phyloP scores from a whole-genome alignment of 2,329 filamentous ascomycete species.

The Sporothrix pseudoabietina region DNA sequence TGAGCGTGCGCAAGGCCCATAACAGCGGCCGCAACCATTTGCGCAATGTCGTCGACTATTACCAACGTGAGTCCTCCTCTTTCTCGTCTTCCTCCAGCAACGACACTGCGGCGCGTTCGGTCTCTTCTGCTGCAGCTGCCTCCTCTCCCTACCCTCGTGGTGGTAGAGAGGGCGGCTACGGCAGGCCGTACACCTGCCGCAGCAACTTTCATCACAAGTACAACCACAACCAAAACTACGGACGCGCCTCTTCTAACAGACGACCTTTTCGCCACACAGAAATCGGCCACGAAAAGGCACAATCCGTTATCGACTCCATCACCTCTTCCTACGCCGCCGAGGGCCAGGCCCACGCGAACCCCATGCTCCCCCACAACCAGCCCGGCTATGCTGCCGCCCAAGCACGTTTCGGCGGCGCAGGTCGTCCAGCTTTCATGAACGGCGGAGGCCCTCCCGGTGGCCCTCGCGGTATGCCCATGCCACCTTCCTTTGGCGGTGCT shows the following conservation, averaged over 20 bases:
- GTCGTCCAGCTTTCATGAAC: slow-evolving; percentile 29
- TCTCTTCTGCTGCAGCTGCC: background rate
- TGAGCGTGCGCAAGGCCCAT: slow-evolving; percentile 99
- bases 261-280: slow-evolving; percentile 53
- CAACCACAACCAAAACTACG: background rate
- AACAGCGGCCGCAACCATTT: slow-evolving; percentile 96
- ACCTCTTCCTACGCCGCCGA: slow-evolving; percentile 90
- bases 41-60: slow-evolving; percentile 97
- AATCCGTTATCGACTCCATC: slow-evolving; percentile 97
- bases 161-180: background rate
- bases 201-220: background rate
- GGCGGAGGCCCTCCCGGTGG: slow-evolving; percentile 17
- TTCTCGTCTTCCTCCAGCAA: slow-evolving; percentile 7
- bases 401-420: slow-evolving; percentile 40
- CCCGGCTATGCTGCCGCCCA: slow-evolving; percentile 49
- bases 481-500: slow-evolving; percentile 43
- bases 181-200: background rate
- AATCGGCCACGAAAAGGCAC: slow-evolving; percentile 97
- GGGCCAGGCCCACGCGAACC: slow-evolving; percentile 83
- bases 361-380: slow-evolving; percentile 74
- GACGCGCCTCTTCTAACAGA: slow-evolving; percentile 24
- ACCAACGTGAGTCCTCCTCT: slow-evolving; percentile 69
- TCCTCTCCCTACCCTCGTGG: background rate
- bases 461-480: slow-evolving; percentile 55
- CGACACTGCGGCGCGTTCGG: background rate